These are phyloP conservation scores for Ogataea trehalophila DNA, from an alignment of 805 yeast genomes.

Conservation along the genomic window DNA sequence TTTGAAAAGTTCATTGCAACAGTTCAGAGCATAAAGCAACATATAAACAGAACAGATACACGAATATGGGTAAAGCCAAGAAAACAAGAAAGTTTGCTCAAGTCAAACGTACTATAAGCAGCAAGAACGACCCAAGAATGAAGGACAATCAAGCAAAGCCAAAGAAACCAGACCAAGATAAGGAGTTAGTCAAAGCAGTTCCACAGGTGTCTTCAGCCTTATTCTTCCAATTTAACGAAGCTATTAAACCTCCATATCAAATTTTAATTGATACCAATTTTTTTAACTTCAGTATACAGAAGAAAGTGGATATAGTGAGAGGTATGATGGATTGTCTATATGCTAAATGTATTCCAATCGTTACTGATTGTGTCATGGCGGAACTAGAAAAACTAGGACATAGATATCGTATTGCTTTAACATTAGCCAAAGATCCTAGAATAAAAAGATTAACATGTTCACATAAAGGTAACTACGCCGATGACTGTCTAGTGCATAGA, in stretches of 20 bases:
- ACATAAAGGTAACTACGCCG: slow-evolving; percentile 97
- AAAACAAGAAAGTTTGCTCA: slow-evolving; percentile 96
- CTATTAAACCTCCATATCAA: slow-evolving; percentile 97
- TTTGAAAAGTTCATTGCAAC: neutral
- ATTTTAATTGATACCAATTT: slow-evolving; percentile 94
- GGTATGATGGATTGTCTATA: slow-evolving; percentile 95
- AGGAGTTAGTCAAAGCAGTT: slow-evolving; percentile 66
- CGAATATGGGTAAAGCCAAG: slow-evolving; percentile 87
- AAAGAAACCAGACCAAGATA: slow-evolving; percentile 50
- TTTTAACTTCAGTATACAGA: slow-evolving; percentile 92
- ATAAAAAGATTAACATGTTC: slow-evolving; percentile 81
- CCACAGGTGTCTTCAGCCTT: slow-evolving; percentile 96
- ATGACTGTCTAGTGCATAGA: slow-evolving; percentile 91
- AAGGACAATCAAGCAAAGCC: slow-evolving; percentile 40
- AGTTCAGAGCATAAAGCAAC: neutral
- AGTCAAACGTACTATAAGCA: slow-evolving; percentile 70
- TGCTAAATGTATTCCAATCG: slow-evolving; percentile 92
- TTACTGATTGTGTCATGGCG: slow-evolving; percentile 97
- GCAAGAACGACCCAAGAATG: slow-evolving; percentile 64
- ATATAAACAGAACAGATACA: neutral
- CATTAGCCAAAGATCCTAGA: slow-evolving; percentile 90
- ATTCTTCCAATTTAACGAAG: slow-evolving; percentile 89
- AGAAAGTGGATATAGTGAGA: slow-evolving; percentile 88
- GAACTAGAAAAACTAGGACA: slow-evolving; percentile 96
- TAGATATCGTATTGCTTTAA: slow-evolving; percentile 86